Evolutionary conservation across 768 basidiomycete genomes (phyloP).

Genomic region (Leccinum boreale): DNA sequence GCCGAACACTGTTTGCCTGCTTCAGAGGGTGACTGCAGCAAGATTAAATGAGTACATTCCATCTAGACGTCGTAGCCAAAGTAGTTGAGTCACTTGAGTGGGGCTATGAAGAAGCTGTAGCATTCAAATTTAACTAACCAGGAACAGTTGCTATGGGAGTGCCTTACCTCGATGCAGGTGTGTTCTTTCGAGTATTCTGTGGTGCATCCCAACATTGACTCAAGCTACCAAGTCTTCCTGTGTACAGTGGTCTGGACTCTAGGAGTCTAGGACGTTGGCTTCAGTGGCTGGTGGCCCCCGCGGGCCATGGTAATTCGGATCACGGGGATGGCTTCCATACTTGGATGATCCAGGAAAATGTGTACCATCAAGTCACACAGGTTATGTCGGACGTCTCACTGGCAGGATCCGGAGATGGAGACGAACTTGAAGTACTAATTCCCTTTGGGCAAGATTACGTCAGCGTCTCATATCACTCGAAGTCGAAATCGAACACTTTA

Average conservation of each 20-base stretch:
- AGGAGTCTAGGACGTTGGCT: no score
- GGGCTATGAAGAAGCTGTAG: conserved; percentile 52
- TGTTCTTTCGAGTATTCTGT: conserved; percentile 55
- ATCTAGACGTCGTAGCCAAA: conserved; percentile 62
- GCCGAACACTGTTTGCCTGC: conserved; percentile 43
- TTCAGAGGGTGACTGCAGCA: conserved; percentile 38
- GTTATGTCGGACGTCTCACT: no score
- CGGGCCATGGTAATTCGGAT: no score
- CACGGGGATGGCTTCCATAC: no score
- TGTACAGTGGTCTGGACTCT: conserved; percentile 17
- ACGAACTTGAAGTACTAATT: neutral
- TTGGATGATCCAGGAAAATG: no score
- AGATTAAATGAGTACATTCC: conserved; percentile 52
- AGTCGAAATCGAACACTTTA: neutral
- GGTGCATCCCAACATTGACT: conserved; percentile 59
- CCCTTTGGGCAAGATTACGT: neutral
- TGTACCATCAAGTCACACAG: no score
- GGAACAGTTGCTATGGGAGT: neutral
- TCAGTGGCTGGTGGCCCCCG: no score
- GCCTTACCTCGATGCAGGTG: conserved; percentile 50
- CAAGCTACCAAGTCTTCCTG: conserved; percentile 67
- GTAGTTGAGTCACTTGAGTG: conserved; percentile 65
- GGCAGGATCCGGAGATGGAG: no score
- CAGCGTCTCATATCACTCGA: neutral
- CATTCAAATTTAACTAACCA: neutral